Evolutionary conservation across 192 early-diverging fungal genomes (phyloP).

Genomic region (Lunasporangiospora selenospora): DNA sequence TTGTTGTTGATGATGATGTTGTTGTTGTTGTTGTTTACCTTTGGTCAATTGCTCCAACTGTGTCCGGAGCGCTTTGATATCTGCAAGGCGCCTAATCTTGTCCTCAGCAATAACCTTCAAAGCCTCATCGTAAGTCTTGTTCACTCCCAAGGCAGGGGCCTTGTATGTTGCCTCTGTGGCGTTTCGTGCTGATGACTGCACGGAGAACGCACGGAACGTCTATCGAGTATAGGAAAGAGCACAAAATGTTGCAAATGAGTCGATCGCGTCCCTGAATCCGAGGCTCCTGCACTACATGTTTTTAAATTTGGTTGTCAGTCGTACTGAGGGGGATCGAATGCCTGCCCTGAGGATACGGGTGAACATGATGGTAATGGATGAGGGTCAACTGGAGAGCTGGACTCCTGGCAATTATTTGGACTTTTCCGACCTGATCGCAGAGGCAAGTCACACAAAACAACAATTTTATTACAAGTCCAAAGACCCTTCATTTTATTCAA

Average conservation of each 20-base stretch:
- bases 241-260: slow-evolving; percentile 14
- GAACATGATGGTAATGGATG: not conserved
- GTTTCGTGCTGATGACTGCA: slow-evolving; percentile 13
- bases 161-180: slow-evolving; percentile 47
- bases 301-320: too few relatives aligned
- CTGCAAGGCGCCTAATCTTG: slow-evolving; percentile 54
- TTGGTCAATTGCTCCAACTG: slow-evolving; percentile 44
- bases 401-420: not conserved
- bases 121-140: slow-evolving; percentile 78
- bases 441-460: too few relatives aligned
- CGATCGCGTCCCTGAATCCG: too few relatives aligned
- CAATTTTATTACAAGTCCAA: too few relatives aligned
- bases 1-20: too few relatives aligned
- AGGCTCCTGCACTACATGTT: too few relatives aligned
- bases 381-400: not conserved
- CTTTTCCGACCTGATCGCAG: too few relatives aligned
- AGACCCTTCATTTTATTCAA: too few relatives aligned
- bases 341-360: slow-evolving; percentile 18
- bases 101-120: slow-evolving; percentile 72
- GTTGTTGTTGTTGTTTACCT: too few relatives aligned
- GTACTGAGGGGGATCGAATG: slow-evolving; percentile 28
- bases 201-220: slow-evolving; percentile 33
- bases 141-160: slow-evolving; percentile 61
- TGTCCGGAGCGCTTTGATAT: slow-evolving; percentile 49
- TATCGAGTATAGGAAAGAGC: not conserved